These are phyloP conservation scores for Penicillium goetzii DNA, from an alignment of 495 filamentous ascomycete genomes.

Conservation along the genomic window DNA sequence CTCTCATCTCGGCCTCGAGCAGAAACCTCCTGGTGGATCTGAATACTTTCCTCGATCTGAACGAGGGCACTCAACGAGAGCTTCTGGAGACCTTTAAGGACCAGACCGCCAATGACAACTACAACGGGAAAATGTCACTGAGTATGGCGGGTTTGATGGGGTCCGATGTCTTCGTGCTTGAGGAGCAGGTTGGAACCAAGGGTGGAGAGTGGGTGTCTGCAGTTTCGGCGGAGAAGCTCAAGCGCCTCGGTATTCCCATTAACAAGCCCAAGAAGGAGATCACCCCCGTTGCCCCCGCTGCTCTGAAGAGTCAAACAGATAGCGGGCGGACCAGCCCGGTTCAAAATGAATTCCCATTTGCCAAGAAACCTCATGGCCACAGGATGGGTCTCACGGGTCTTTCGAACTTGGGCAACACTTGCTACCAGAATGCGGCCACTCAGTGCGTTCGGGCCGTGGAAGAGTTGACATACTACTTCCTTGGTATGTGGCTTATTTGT, in stretches of 20 bases:
- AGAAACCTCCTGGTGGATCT: conserved; percentile 73
- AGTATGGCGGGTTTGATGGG: conserved; percentile 65
- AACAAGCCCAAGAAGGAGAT: conserved; percentile 43
- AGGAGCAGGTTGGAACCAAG: conserved; percentile 63
- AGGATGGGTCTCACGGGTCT: conserved; percentile 62
- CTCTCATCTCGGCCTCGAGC: conserved; percentile 56
- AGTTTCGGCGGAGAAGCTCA: conserved; percentile 44
- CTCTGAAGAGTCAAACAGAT: conserved; percentile 39
- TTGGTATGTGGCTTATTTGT: conserved; percentile 51
- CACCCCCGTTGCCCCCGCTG: conserved; percentile 35
- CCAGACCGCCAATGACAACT: conserved; percentile 72
- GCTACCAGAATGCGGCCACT: conserved; percentile 97
- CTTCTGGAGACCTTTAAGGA: conserved; percentile 67
- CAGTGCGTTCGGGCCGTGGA: conserved; percentile 92
- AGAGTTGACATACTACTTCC: conserved; percentile 89
- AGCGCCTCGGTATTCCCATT: conserved; percentile 45
- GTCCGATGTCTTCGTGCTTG: conserved; percentile 73
- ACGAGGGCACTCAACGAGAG: conserved; percentile 70
- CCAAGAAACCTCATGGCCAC: conserved; percentile 68
- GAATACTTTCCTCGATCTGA: conserved; percentile 67
- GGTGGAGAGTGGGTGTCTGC: conserved; percentile 69
- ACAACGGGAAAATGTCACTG: conserved; percentile 71
- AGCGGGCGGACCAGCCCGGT: conserved; percentile 71
- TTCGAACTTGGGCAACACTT: conserved; percentile 92
- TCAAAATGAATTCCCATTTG: conserved; percentile 59